A percentile compares a stretch with the other conserved stretches of the same genome.
These are phyloP conservation scores for Blastobotrys aristatus DNA, from an alignment of 1,139 yeast species.

Conservation along the genomic window DNA sequence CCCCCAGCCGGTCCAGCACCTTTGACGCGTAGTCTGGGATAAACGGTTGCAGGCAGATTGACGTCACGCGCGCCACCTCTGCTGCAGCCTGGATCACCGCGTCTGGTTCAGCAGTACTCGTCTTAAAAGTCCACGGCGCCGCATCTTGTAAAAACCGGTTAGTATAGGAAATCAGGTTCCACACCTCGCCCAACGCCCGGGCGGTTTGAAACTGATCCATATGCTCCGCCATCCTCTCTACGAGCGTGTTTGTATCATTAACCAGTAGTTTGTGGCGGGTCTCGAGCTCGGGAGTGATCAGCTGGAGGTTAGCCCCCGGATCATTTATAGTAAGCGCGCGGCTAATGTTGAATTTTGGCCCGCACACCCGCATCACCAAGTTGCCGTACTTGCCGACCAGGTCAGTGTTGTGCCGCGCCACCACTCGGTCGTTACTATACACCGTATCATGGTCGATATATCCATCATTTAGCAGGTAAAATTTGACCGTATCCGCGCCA, in stretches of 20 bases:
- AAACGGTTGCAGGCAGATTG: constrained; percentile 65
- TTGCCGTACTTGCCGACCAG: constrained; percentile 83
- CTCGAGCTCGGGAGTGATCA: constrained; percentile 9
- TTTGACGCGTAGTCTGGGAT: constrained; percentile 58
- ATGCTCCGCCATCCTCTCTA: constrained; percentile 39
- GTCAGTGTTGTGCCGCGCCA: constrained; percentile 52
- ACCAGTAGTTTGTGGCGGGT: constrained; percentile 23
- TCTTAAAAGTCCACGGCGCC: constrained; percentile 50
- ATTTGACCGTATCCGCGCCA: constrained; percentile 70
- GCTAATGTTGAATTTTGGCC: constrained; percentile 58
- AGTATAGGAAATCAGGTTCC: constrained; percentile 56
- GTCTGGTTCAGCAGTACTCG: constrained; percentile 28
- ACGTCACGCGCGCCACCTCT: constrained; percentile 63
- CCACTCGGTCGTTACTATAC: constrained; percentile 57
- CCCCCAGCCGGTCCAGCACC: constrained; percentile 63
- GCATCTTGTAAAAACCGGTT: constrained; percentile 53
- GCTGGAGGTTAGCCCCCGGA: background rate
- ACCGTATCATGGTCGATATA: constrained; percentile 74
- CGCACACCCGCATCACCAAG: constrained; percentile 66
- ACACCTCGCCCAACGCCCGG: constrained; percentile 54
- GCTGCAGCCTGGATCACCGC: constrained; percentile 57
- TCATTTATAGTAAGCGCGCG: constrained; percentile 16
- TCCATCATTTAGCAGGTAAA: constrained; percentile 73
- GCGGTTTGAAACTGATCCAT: constrained; percentile 51
- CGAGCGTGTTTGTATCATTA: constrained; percentile 31